Percentiles rank a stretch among this genome's conserved stretches.
These are phyloP conservation scores for Diaporthe caulivora DNA, from an alignment of 2,329 filamentous ascomycete species.

Conservation along the genomic window DNA sequence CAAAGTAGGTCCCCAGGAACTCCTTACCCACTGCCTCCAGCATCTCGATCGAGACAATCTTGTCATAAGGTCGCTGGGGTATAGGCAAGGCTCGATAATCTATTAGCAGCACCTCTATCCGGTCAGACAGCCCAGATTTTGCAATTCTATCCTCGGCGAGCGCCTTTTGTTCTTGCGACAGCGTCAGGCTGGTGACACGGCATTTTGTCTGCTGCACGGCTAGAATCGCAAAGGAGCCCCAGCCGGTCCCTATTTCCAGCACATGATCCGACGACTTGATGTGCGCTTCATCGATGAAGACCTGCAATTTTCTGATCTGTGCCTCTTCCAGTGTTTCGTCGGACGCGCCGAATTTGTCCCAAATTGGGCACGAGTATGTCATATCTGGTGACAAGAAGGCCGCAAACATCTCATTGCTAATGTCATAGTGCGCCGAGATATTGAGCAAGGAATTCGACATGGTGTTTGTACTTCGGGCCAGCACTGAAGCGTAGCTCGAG, in stretches of 20 bases:
- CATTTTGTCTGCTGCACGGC: slow-evolving; percentile 76
- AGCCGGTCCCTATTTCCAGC: slow-evolving; percentile 81
- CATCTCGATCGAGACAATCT: slow-evolving; percentile 83
- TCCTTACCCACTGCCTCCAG: slow-evolving; percentile 79
- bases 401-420: slow-evolving; percentile 81
- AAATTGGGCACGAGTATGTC: slow-evolving; percentile 81
- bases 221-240: slow-evolving; percentile 80
- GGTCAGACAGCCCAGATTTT: slow-evolving; percentile 68
- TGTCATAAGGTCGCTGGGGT: slow-evolving; percentile 71
- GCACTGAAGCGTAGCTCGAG: slow-evolving; percentile 66
- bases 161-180: slow-evolving; percentile 77
- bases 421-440: slow-evolving; percentile 80
- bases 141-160: slow-evolving; percentile 75
- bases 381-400: slow-evolving; percentile 81
- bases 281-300: slow-evolving; percentile 74
- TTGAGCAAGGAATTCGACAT: slow-evolving; percentile 72
- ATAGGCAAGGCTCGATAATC: slow-evolving; percentile 75
- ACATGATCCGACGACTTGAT: slow-evolving; percentile 77
- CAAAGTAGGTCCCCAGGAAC: slow-evolving; percentile 77
- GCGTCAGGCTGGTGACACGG: slow-evolving; percentile 75
- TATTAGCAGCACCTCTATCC: slow-evolving; percentile 74
- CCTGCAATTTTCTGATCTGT: slow-evolving; percentile 75
- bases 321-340: slow-evolving; percentile 73
- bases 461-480: slow-evolving; percentile 70
- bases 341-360: slow-evolving; percentile 59